These are phyloP conservation scores for Termitomyces sp. DNA, from an alignment of 768 basidiomycete genomes.

Conservation along the genomic window DNA sequence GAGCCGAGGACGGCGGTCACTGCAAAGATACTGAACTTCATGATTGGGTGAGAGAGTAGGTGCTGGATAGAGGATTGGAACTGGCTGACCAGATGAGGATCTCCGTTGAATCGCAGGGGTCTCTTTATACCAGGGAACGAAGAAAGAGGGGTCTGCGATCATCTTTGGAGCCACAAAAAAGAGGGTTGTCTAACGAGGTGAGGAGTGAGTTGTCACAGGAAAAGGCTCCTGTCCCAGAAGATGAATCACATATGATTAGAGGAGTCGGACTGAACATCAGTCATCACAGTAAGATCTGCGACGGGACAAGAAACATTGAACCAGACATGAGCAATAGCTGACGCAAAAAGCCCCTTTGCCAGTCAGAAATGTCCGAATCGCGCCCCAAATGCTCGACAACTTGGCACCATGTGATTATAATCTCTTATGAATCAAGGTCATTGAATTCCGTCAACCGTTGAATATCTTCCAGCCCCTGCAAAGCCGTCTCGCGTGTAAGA, in stretches of 20 bases:
- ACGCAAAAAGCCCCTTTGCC: background rate
- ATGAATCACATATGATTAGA: background rate
- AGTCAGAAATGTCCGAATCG: background rate
- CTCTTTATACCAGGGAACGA: background rate
- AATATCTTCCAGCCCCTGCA: background rate
- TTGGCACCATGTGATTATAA: background rate
- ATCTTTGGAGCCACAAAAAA: constrained; percentile 1
- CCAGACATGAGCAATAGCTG: constrained; percentile 1
- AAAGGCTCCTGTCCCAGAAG: background rate
- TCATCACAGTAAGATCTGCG: background rate
- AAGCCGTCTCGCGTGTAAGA: background rate
- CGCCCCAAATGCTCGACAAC: background rate
- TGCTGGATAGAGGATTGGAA: background rate
- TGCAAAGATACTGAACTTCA: constrained; percentile 11
- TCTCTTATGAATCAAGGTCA: background rate
- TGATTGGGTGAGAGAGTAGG: background rate
- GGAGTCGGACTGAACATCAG: background rate
- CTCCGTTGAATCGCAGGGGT: background rate
- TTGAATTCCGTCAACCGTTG: background rate
- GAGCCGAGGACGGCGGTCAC: constrained; percentile 8
- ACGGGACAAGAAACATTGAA: background rate
- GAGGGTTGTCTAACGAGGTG: background rate
- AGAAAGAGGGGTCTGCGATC: background rate
- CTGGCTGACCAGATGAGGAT: constrained; percentile 5
- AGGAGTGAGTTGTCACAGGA: background rate